phyloP scores from a whole-genome alignment of 208 protist genomes.

The Kentomonas sorsogonicus region DNA sequence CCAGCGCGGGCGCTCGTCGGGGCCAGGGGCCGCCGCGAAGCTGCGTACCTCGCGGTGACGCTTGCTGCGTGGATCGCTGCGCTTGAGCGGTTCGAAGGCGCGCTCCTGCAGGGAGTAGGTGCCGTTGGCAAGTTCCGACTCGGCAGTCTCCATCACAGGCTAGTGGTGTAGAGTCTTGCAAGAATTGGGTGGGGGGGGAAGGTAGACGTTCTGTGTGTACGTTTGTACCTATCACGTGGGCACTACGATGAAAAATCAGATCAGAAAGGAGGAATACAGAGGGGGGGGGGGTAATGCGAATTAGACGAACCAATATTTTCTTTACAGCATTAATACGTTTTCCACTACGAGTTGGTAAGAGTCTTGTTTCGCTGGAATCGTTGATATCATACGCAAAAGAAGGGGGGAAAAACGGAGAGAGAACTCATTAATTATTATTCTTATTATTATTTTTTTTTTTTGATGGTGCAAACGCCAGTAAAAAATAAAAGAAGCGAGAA shows the following conservation, averaged over 20 bases:
- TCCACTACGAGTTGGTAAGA: too few species aligned
- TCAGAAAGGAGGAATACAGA: conserved; percentile 1
- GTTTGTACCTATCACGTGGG: too few species aligned
- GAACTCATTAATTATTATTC: not conserved
- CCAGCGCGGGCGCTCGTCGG: conserved; percentile 38
- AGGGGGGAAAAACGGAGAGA: too few species aligned
- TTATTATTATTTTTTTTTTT: conserved; percentile 13
- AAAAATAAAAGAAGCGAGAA: not conserved
- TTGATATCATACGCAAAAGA: too few species aligned
- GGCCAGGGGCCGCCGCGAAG: conserved; percentile 24
- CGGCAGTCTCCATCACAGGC: too few species aligned
- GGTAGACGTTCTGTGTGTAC: too few species aligned
- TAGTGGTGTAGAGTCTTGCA: too few species aligned
- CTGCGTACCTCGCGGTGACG: conserved; percentile 42
- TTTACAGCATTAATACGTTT: too few species aligned
- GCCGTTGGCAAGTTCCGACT: too few species aligned
- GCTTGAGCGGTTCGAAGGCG: conserved; percentile 45
- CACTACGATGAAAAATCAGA: too few species aligned
- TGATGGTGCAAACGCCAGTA: not conserved
- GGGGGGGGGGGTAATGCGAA: not conserved
- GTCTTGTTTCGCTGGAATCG: too few species aligned
- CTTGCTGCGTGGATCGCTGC: conserved; percentile 9
- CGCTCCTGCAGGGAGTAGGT: conserved; percentile 30
- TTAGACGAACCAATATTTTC: not conserved
- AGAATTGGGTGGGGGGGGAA: too few species aligned